Conservation (phyloP, 495 filamentous ascomycete genomes). For the Lepidopterella palustris region DNA sequence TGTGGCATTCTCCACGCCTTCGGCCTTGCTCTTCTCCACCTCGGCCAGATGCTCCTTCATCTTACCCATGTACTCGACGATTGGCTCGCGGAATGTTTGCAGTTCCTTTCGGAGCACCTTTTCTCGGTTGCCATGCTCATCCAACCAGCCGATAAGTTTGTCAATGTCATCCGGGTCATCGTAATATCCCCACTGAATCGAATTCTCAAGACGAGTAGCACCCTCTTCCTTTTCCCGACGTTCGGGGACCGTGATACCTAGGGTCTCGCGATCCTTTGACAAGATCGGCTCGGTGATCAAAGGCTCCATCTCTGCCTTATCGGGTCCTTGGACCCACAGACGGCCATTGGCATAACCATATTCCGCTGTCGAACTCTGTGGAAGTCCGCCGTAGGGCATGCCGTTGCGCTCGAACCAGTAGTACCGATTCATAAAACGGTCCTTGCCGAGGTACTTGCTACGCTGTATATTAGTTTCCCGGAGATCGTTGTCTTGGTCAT, state of each 20-base stretch:
- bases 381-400: constrained; percentile 90
- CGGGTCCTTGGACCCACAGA: constrained; percentile 92
- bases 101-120: constrained; percentile 80
- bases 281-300: constrained; percentile 66
- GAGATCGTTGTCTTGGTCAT: constrained; percentile 78
- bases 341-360: constrained; percentile 90
- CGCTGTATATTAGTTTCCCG: constrained; percentile 89
- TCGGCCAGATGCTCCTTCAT: constrained; percentile 63
- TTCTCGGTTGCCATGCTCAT: constrained; percentile 76
- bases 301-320: constrained; percentile 79
- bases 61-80: constrained; percentile 71
- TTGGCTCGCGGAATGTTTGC: constrained; percentile 65
- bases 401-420: constrained; percentile 99
- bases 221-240: constrained; percentile 85
- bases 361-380: constrained; percentile 76
- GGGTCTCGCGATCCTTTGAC: constrained; percentile 54
- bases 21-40: constrained; percentile 45
- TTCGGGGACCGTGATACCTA: constrained; percentile 74
- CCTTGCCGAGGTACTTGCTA: constrained; percentile 80
- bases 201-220: constrained; percentile 65
- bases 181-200: constrained; percentile 84
- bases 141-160: constrained; percentile 78
- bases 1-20: constrained; percentile 47
- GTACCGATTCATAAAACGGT: constrained; percentile 96
- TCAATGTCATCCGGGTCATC: constrained; percentile 72